Evolutionary conservation across 2,329 filamentous ascomycete species (phyloP), one percentile per base, ranked within the genome.

Genomic region (Coniochaeta sp.): DNA sequence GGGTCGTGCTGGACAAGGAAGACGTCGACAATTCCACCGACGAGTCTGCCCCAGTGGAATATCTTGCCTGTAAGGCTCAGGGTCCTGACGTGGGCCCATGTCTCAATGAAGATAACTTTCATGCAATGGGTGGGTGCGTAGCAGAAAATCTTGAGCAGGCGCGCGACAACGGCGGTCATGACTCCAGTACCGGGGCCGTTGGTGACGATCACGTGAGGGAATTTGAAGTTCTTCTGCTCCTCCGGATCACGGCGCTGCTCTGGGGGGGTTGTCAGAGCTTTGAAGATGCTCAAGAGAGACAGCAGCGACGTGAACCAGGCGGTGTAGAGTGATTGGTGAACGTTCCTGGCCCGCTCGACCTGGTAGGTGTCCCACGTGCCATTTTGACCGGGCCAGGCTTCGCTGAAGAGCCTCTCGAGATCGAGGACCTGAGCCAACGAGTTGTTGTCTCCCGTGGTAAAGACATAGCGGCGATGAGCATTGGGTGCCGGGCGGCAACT

Each of bases 171-270:
- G 2, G 79, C 81, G 55, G 96, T 79, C 38, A 96, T 87, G 62
- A 96, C 91, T 1, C 88, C 91, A 0, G 91, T 96, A 0, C 89
- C 93, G 0, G 93, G 93, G 0, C 93, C 93, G 69, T 98, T 97
- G 58, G 89, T 91, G 59, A 96, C 77, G 59, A 98, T 88, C 2
- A 93, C 75, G 67, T 91, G 87, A 0, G 91, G 93, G 62, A 84
- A 87, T 17, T 65, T 71, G 58, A 69, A 67, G 24, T 66, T 62
- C 4, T 54, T 59, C 7, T 32, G 32, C 10, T 52, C 42, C 6
- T 60, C 40, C 12, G 63, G 58, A 9, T 67, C 65, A 3, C 64
- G 4, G 58, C 68, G 58, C 65, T 68, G 44, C 6, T 12, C 14
- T 3, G 30, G 30, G 10, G 30, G 9, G 69, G 70, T n/a, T 63